Conservation (phyloP, 2,329 filamentous ascomycete species). For the Ophiocordyceps camponoti-rufipedis region DNA sequence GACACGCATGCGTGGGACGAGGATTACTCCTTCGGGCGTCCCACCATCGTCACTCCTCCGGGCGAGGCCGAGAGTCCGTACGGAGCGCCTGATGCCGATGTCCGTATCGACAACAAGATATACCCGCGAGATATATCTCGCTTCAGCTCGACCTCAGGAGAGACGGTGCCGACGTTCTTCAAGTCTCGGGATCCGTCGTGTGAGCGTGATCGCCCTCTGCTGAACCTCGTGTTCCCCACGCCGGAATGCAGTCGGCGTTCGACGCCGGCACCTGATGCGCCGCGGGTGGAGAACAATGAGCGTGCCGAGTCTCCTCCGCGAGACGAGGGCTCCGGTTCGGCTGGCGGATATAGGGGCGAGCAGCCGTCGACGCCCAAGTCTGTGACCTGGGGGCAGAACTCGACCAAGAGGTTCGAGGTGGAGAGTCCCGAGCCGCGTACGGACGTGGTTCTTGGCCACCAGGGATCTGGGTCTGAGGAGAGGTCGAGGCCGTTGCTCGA, state of each 20-base stretch:
- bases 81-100: slow-evolving; percentile 43
- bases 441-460: slow-evolving; percentile 9
- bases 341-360: slow-evolving; percentile 22
- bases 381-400: slow-evolving; percentile 47
- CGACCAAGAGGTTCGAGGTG: slow-evolving; percentile 44
- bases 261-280: slow-evolving; percentile 20
- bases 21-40: slow-evolving; percentile 14
- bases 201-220: slow-evolving; percentile 35
- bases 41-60: slow-evolving; percentile 36
- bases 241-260: slow-evolving; percentile 23
- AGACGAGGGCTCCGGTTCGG: slow-evolving; percentile 13
- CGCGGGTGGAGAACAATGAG: background rate
- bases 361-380: slow-evolving; percentile 29
- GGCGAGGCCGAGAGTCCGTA: slow-evolving; percentile 30
- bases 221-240: slow-evolving; percentile 44
- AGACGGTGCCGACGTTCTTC: slow-evolving; percentile 15
- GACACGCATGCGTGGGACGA: slow-evolving; percentile 35
- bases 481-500: slow-evolving; percentile 16
- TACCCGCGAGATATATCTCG: slow-evolving; percentile 29
- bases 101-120: slow-evolving; percentile 40
- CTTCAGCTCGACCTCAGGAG: slow-evolving; percentile 11
- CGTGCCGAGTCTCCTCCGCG: slow-evolving; percentile 4
- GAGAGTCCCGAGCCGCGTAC: slow-evolving; percentile 33
- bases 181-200: slow-evolving; percentile 32
- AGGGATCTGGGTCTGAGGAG: slow-evolving; percentile 10